phyloP scores from a whole-genome alignment of 2,329 filamentous ascomycete species.

The Penicillium sp. region DNA sequence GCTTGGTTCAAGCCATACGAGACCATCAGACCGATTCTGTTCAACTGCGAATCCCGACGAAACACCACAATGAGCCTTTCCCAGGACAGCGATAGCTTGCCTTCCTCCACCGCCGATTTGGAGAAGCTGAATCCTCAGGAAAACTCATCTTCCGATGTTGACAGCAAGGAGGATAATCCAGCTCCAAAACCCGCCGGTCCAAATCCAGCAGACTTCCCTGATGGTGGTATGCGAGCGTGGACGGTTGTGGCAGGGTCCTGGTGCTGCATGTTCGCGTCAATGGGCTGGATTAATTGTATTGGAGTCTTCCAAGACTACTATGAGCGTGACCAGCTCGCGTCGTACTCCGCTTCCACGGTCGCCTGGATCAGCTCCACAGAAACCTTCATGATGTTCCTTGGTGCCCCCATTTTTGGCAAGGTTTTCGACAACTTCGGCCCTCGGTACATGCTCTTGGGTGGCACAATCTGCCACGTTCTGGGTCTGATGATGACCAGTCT shows the following conservation, averaged over 20 bases:
- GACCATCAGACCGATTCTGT: no score
- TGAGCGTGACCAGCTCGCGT: not conserved
- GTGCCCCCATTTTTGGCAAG: not conserved
- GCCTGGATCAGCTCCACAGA: not conserved
- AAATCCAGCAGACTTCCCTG: not conserved
- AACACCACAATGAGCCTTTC: no score
- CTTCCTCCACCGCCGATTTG: no score
- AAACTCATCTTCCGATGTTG: no score
- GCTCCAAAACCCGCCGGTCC: no score
- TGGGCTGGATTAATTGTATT: not conserved
- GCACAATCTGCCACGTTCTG: not conserved
- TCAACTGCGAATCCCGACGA: no score
- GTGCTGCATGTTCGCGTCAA: not conserved
- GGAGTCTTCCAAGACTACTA: not conserved
- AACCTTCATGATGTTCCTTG: not conserved
- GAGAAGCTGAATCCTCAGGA: no score
- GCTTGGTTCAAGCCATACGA: no score
- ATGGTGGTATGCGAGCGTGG: not conserved
- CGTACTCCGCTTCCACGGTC: not conserved
- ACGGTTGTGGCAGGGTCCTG: not conserved
- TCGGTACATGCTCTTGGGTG: not conserved
- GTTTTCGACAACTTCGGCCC: not conserved
- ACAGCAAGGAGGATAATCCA: no score
- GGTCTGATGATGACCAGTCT: not conserved
- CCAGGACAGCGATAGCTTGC: no score